A percentile compares a stretch with the other conserved stretches of the same genome.
Conservation (phyloP, 2,329 filamentous ascomycete species). For the Chaetomium sp. region DNA sequence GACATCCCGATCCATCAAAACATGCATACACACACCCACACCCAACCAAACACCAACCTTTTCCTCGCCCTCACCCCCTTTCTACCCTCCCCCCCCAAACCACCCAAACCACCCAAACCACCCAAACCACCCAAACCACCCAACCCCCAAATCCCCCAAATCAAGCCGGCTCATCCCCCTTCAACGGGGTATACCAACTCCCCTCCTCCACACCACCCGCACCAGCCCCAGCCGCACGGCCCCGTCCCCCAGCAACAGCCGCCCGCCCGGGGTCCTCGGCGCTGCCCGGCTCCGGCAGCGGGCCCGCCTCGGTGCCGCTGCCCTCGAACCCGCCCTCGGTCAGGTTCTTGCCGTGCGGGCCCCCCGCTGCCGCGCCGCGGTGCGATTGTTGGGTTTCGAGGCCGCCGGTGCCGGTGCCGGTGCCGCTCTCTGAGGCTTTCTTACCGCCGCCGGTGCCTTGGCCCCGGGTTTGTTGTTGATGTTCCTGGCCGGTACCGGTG, state of each 20-base stretch:
- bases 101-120: neutral
- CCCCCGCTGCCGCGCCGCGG: slow-evolving; percentile 31
- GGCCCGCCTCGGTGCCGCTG: slow-evolving; percentile 30
- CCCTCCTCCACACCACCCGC: neutral
- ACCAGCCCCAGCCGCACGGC: slow-evolving; percentile 2
- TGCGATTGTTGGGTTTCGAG: slow-evolving; percentile 7
- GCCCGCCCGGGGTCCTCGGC: slow-evolving; percentile 32
- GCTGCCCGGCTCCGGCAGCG: slow-evolving; percentile 36
- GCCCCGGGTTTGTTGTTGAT: no score
- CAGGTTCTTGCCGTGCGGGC: slow-evolving; percentile 37
- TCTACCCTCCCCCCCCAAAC: neutral
- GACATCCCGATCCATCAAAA: neutral
- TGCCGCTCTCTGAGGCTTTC: neutral
- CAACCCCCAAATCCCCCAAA: no score
- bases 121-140: neutral
- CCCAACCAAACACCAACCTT: neutral
- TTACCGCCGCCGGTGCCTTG: neutral
- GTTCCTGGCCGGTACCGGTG: no score
- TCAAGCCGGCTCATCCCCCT: slow-evolving; percentile 20
- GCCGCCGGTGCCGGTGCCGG: neutral
- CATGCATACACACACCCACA: neutral
- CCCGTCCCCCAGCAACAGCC: slow-evolving; percentile 15
- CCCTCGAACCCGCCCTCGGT: slow-evolving; percentile 35
- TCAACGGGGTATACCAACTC: slow-evolving; percentile 24
- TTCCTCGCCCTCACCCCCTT: neutral